phyloP scores from a whole-genome alignment of 148 eudicot species.

The Pouteria glomerata region DNA sequence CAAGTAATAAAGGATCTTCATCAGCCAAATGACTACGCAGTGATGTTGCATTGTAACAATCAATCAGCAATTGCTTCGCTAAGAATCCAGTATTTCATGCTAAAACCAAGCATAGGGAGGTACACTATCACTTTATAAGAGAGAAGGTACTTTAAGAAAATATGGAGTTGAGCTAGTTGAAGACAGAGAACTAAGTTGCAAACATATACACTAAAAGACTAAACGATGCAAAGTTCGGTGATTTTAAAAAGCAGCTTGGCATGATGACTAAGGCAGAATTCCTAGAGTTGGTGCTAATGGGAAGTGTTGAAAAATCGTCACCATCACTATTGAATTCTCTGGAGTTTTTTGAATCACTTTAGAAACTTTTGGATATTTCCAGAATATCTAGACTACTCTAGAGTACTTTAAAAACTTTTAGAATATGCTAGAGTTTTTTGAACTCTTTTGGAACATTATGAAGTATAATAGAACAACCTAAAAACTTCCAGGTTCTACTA shows the following conservation, averaged over 20 bases:
- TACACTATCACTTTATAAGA: conserved; percentile 10
- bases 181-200: conserved; percentile 5
- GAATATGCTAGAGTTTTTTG: too few species aligned
- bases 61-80: conserved; percentile 9
- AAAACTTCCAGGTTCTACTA: too few species aligned
- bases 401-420: too few species aligned
- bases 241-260: background rate
- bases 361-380: too few species aligned
- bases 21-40: conserved; percentile 1
- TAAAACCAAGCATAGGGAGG: conserved; percentile 8
- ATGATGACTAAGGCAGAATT: background rate
- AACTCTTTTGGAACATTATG: too few species aligned
- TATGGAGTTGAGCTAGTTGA: conserved; percentile 8
- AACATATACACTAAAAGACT: conserved; percentile 7
- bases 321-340: background rate
- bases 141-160: conserved; percentile 10
- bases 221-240: background rate
- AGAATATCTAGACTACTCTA: too few species aligned
- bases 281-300: background rate
- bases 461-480: too few species aligned
- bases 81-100: conserved; percentile 18
- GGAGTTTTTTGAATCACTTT: too few species aligned
- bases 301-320: background rate
- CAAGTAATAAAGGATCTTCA: conserved; percentile 9
- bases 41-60: conserved; percentile 14